Percentiles rank a stretch among this genome's conserved stretches.
phyloP scores from a whole-genome alignment of 1,139 yeast genomes.

The Lodderomyces theae region DNA sequence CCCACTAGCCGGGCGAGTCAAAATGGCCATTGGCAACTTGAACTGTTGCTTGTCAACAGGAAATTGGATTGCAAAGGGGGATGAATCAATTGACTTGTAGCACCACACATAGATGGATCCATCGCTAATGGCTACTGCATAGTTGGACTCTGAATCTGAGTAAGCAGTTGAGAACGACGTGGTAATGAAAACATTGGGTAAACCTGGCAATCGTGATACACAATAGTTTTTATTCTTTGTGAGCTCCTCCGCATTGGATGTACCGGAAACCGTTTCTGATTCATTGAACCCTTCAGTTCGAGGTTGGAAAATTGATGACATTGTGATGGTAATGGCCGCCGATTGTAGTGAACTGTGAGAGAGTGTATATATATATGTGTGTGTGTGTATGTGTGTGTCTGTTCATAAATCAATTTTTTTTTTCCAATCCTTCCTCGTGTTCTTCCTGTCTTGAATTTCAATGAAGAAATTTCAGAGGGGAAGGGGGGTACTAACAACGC shows the following conservation, averaged over 20 bases:
- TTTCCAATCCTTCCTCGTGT: neutral
- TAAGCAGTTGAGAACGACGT: conserved; percentile 39
- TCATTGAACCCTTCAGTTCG: conserved; percentile 4
- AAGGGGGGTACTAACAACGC: neutral
- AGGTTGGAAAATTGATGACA: conserved; percentile 12
- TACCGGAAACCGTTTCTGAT: neutral
- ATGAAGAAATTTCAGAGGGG: too few species aligned
- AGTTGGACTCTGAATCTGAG: conserved; percentile 52
- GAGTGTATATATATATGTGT: too few species aligned
- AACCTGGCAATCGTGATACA: conserved; percentile 58
- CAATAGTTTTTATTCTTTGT: conserved; percentile 61
- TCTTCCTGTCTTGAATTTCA: too few species aligned
- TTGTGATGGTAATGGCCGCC: too few species aligned
- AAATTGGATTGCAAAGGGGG: conserved; percentile 57
- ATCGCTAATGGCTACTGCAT: conserved; percentile 53
- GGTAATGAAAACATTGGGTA: conserved; percentile 42
- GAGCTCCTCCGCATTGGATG: conserved; percentile 36
- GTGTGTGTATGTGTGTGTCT: too few species aligned
- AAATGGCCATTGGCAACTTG: conserved; percentile 52
- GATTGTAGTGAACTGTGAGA: too few species aligned
- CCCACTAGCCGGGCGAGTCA: conserved; percentile 66
- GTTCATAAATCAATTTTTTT: too few species aligned
- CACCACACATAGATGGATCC: conserved; percentile 66
- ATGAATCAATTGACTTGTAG: conserved; percentile 56
- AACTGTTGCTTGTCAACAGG: conserved; percentile 23